A percentile compares a stretch with the other conserved stretches of the same genome.
Evolutionary conservation across 2,329 filamentous ascomycete genomes (phyloP).

Genomic region (Colletotrichum limetticola): DNA sequence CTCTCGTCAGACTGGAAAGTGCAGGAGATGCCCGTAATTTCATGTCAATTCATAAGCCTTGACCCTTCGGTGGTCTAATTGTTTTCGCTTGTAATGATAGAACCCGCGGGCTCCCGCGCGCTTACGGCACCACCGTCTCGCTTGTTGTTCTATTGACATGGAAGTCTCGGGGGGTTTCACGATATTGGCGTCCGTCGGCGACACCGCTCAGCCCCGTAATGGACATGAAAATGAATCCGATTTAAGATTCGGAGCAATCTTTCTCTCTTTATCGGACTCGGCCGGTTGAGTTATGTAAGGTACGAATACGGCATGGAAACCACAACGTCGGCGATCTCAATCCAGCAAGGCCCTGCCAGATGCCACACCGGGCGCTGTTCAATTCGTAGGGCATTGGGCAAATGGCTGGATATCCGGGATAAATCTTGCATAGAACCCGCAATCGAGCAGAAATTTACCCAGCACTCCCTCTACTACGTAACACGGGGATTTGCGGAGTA

Average conservation of each 20-base stretch:
- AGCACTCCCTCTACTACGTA: not conserved
- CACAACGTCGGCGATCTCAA: not conserved
- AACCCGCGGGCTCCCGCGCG: not conserved
- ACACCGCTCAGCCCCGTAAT: not conserved
- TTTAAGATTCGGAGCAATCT: not conserved
- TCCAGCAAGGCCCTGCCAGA: not conserved
- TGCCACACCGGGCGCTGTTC: not conserved
- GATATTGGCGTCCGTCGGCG: not conserved
- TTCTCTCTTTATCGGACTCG: not conserved
- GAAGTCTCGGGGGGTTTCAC: not conserved
- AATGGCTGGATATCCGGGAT: not conserved
- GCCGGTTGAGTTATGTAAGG: not conserved
- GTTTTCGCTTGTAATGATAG: not conserved
- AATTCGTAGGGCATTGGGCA: not conserved
- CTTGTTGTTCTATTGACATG: not conserved
- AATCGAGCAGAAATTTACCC: not conserved
- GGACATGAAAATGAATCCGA: not conserved
- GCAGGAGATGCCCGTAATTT: not conserved
- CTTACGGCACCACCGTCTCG: not conserved
- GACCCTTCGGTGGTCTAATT: not conserved
- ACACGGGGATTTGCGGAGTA: not conserved
- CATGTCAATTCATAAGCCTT: not conserved
- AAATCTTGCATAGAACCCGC: not conserved
- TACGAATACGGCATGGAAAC: not conserved
- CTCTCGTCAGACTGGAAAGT: not conserved